Percentiles rank a stretch among this genome's conserved stretches.
Conservation (phyloP, 2,329 filamentous ascomycete species). For the Pseudogymnoascus sp. region DNA sequence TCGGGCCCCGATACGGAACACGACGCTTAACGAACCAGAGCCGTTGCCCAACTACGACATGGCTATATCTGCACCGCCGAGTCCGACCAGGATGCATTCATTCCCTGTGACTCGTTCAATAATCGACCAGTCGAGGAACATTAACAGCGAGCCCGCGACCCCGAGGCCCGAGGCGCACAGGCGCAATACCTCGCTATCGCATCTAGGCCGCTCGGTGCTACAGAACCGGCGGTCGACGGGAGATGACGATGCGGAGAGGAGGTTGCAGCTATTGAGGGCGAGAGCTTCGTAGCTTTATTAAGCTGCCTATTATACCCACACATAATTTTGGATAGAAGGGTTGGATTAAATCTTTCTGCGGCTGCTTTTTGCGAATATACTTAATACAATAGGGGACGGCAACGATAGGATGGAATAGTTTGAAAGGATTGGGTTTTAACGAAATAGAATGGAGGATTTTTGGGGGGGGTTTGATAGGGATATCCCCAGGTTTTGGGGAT, state of each 20-base stretch:
- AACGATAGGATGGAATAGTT: neutral
- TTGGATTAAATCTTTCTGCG: neutral
- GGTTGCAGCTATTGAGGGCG: conserved; percentile 19
- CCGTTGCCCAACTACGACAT: conserved; percentile 59
- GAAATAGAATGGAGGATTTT: neutral
- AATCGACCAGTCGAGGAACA: neutral
- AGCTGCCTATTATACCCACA: neutral
- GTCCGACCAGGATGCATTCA: conserved; percentile 19
- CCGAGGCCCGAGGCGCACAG: conserved; percentile 14
- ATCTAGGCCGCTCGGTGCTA: conserved; percentile 23
- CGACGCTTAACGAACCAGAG: conserved; percentile 38
- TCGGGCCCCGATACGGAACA: conserved; percentile 47
- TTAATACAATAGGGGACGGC: neutral
- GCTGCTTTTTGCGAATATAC: neutral
- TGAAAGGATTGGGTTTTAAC: neutral
- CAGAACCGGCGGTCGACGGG: conserved; percentile 15
- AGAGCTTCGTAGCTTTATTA: neutral
- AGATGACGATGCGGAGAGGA: conserved; percentile 22
- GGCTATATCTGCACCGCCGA: conserved; percentile 43
- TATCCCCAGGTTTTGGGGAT: neutral
- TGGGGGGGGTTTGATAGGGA: neutral
- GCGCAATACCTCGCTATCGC: conserved; percentile 13
- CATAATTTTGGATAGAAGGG: neutral
- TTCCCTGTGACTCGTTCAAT: conserved; percentile 11
- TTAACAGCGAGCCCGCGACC: neutral